A percentile compares a stretch with the other conserved stretches of the same genome.
Conservation (phyloP, 1,139 yeast species). For the Yamadazyma diddensiae region DNA sequence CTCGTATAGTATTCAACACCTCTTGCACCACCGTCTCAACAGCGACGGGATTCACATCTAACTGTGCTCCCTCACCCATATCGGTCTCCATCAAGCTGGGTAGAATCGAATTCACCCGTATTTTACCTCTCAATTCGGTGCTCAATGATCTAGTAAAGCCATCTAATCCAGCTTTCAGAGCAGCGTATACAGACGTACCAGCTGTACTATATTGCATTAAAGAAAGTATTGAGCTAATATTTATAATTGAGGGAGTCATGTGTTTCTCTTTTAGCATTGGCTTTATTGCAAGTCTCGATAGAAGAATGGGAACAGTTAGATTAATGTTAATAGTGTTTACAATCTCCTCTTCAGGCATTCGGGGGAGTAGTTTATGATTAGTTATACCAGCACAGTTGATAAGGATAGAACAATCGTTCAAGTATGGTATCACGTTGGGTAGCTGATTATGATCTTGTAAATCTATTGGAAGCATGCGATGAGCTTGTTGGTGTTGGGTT, state of each 20-base stretch:
- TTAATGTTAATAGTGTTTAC: conserved; percentile 55
- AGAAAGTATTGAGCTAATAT: conserved; percentile 73
- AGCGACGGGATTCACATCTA: conserved; percentile 17
- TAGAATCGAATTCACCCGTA: conserved; percentile 60
- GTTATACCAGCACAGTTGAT: conserved; percentile 84
- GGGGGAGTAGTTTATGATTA: conserved; percentile 53
- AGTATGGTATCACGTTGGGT: conserved; percentile 7
- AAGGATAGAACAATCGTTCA: conserved; percentile 36
- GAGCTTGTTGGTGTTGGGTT: conserved; percentile 30
- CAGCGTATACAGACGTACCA: conserved; percentile 78
- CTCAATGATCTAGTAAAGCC: conserved; percentile 68
- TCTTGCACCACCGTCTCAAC: conserved; percentile 26
- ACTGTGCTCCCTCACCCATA: conserved; percentile 50
- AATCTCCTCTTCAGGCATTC: conserved; percentile 44
- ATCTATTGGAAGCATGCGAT: conserved; percentile 52
- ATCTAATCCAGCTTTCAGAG: conserved; percentile 74
- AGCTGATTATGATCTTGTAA: conserved; percentile 19
- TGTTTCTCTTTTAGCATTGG: conserved; percentile 43
- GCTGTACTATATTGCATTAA: conserved; percentile 31
- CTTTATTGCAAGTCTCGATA: conserved; percentile 44
- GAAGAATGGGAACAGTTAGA: conserved; percentile 60
- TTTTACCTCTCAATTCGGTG: conserved; percentile 52
- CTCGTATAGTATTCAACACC: conserved; percentile 26
- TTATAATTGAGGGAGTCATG: conserved; percentile 41
- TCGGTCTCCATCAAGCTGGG: conserved; percentile 83